A percentile compares a stretch with the other conserved stretches of the same genome.
phyloP scores from a whole-genome alignment of 2,329 filamentous ascomycete species.

The Aspergillus calidoustus region DNA sequence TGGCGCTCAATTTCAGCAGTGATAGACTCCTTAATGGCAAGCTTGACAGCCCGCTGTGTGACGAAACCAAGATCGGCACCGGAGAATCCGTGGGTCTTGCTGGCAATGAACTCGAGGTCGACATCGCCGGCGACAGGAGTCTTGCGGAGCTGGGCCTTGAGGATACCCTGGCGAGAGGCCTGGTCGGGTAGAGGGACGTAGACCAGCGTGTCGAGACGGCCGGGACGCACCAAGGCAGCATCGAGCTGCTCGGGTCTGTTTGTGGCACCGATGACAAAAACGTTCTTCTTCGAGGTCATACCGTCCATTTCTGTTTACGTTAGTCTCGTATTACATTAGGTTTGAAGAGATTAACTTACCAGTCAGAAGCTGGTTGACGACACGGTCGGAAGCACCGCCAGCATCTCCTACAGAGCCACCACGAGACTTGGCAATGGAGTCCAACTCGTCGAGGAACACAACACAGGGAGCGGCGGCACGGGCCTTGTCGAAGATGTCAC shows the following conservation, averaged over 20 bases:
- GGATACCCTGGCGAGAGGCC: conserved; percentile 82
- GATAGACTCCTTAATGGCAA: conserved; percentile 98
- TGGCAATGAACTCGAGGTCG: conserved; percentile 87
- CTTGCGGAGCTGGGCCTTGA: conserved; percentile 97
- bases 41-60: conserved; percentile 97
- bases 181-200: conserved; percentile 97
- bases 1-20: conserved; percentile 82
- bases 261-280: conserved; percentile 98
- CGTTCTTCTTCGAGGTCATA: conserved; percentile 99
- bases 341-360: conserved; percentile 60
- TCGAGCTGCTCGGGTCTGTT: conserved; percentile 99
- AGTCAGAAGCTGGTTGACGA: conserved; percentile 98
- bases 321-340: conserved; percentile 40
- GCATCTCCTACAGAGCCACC: conserved; percentile 95
- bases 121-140: conserved; percentile 88
- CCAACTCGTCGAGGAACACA: conserved; percentile 97
- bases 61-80: conserved; percentile 99
- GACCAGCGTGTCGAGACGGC: conserved; percentile 97
- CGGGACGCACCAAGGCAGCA: conserved; percentile 95
- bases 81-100: conserved; percentile 98
- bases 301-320: conserved; percentile 87
- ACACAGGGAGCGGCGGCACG: conserved; percentile 97
- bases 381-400: conserved; percentile 97
- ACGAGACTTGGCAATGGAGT: conserved; percentile 99
- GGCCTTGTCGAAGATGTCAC: conserved; percentile 99